A percentile compares a stretch with the other conserved stretches of the same genome.
Conservation (phyloP, 192 early-diverging fungal genomes). For the Coemansia sp. region DNA sequence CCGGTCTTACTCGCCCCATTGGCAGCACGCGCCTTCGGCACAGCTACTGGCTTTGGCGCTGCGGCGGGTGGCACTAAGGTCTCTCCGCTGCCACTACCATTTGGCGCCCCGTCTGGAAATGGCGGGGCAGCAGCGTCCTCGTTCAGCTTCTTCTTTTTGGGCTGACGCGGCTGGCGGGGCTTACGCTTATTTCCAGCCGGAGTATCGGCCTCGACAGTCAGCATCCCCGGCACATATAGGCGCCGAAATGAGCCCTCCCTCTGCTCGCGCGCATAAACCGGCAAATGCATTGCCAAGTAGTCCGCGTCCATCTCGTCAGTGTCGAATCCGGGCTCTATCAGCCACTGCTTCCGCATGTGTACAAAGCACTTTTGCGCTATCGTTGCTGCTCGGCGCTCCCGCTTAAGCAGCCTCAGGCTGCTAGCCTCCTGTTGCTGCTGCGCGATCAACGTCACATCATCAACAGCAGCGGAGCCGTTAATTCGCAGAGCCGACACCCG, state of each 20-base stretch:
- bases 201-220: slow-evolving; percentile 17
- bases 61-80: not conserved
- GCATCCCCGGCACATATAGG: slow-evolving; percentile 39
- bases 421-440: slow-evolving; percentile 27
- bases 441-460: slow-evolving; percentile 29
- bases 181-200: slow-evolving; percentile 43
- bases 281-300: slow-evolving; percentile 46
- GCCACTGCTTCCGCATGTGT: slow-evolving; percentile 37
- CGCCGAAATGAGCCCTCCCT: slow-evolving; percentile 24
- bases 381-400: slow-evolving; percentile 30
- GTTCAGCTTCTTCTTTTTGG: slow-evolving; percentile 30
- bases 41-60: slow-evolving; percentile 7
- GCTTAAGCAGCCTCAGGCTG: slow-evolving; percentile 15
- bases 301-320: slow-evolving; percentile 52
- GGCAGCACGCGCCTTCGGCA: not conserved
- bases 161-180: slow-evolving; percentile 46
- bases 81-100: slow-evolving; percentile 2
- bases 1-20: too few relatives aligned
- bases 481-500: slow-evolving; percentile 8
- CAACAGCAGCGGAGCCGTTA: slow-evolving; percentile 9
- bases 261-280: slow-evolving; percentile 43
- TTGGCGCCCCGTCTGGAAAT: slow-evolving; percentile 5
- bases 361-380: slow-evolving; percentile 46
- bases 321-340: slow-evolving; percentile 41
- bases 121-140: not conserved